Base-by-base conservation (phyloP, 805 yeast species). In the Candida germanica region DNA sequence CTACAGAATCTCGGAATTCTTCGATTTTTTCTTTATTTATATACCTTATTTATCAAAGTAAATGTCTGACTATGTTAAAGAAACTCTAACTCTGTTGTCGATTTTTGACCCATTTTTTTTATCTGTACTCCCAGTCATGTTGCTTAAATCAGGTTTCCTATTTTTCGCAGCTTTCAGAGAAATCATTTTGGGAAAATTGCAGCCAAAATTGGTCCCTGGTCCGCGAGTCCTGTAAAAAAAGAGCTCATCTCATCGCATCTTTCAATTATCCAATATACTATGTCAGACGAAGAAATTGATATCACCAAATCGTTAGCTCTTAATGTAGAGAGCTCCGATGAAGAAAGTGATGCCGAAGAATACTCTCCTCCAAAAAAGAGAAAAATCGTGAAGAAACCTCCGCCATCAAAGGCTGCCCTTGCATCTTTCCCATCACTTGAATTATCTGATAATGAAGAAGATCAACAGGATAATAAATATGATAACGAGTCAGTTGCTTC, bases 241-340 rank as follows among this genome's bases (percentile, higher is more conserved):
- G 28, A 28, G 21, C 37, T 35, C 38, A 38, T 38, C 42, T 33
- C 42, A 22, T 20, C 15, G 14, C 11, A 11, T 18, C 18, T 6
- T 23, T 8, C 19, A 10, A 6, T 7, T 7, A 10, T 7, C 6
- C 6, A 20, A 6, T 10, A 20, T 7, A 32, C 16, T 14, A 43
- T 41, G 48, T 41, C 46, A 15, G 48, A 44, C 31, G 46, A 44
- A 17, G 48, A 44, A 27, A 72, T 63, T 51, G 87, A 83, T 53
- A 83, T 82, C 48, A 83, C 84, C 16, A 66, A 75, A 12, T 68
- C 76, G 35, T 68, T 83, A 36, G 82, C 80, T 0, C 51, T 77
- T 24, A 64, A 65, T 24, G 62, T 61, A 11, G 61, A 58, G 14
- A 68, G 54, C 35, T 66, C 66, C 2, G 70, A 56, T 14, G 38